Evolutionary conservation across 2,329 filamentous ascomycete genomes (phyloP), one percentile per base, ranked within the genome.

Genomic region (Hymenoscyphus occultus): DNA sequence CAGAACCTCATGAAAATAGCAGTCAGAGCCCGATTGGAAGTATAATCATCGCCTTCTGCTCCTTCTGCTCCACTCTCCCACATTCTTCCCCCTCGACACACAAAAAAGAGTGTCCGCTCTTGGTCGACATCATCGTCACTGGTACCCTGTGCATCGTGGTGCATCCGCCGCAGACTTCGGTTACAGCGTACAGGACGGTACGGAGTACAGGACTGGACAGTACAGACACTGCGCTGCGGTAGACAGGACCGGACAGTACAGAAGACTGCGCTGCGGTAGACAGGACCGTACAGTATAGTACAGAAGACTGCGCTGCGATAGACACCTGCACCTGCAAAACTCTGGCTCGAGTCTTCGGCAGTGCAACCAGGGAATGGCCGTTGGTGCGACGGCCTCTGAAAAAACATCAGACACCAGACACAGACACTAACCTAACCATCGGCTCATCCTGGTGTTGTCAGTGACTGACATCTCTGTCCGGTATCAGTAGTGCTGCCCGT

Each of bases 71-170:
- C 13, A 7, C 48, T 22, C 48, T 54, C 19, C 10, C 19, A 12
- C 22, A 54, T 19, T 13, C 22, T 54, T 13, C 48, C 22, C 22
- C 48, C 48, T 54, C 48, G 48, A 54, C 48, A 54, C 48, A 54
- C 48, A 54, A 22, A 22, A 22, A 22, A 22, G 22, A 22, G 22
- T 22, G 0, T 13, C 13, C 19, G 13, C 5, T 10, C 45, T 54
- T 19, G 10, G 48, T 54, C 48, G 48, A 54, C 48, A 13, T 22
- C 48, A 54, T 54, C 48, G 48, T 54, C 48, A 54, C 48, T 54
- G 28, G 48, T 54, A 54, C 48, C 22, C 48, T 19, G 48, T 54
- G 48, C 48, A 19, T 54, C 48, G 48, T 54, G 48, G 9, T 54
- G 48, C 19, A 54, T 51, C 22, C n/a, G 45, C 45, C 45, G 45